phyloP scores from a whole-genome alignment of 306 rosid species.

The Hippophae tibetana region DNA sequence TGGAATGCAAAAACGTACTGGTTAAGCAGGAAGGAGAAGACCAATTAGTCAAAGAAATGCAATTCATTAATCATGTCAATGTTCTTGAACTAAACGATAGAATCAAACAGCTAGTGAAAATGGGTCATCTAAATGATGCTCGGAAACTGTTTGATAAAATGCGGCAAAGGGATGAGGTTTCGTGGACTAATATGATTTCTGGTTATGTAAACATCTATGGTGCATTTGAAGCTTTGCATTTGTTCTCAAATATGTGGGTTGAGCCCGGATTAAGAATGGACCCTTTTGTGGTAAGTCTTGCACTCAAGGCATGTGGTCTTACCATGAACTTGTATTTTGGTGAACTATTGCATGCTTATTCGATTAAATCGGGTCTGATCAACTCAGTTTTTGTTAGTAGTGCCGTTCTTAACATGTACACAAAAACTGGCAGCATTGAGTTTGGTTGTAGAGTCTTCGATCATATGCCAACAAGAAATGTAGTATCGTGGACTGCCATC shows the following conservation, averaged over 20 bases:
- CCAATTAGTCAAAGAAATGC: conserved; percentile 15
- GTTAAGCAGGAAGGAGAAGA: conserved; percentile 13
- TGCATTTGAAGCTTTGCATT: conserved; percentile 38
- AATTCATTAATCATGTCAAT: conserved; percentile 16
- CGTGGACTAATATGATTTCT: conserved; percentile 26
- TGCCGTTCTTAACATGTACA: conserved; percentile 60
- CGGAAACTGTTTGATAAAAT: conserved; percentile 41
- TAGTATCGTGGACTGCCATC: conserved; percentile 63
- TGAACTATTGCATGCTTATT: conserved; percentile 47
- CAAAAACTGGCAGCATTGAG: conserved; percentile 51
- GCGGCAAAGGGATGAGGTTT: conserved; percentile 13
- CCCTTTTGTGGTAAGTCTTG: conserved; percentile 51
- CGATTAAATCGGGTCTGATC: conserved; percentile 48
- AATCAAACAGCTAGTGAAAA: conserved; percentile 42
- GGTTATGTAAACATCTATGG: conserved; percentile 40
- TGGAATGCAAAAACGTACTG: conserved; percentile 13
- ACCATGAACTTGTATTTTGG: conserved; percentile 33
- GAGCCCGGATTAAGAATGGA: conserved; percentile 38
- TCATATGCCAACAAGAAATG: conserved; percentile 45
- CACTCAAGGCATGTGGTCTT: conserved; percentile 57
- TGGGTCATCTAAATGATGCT: conserved; percentile 35
- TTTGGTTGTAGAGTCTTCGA: conserved; percentile 47
- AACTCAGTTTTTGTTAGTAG: conserved; percentile 66
- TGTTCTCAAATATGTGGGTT: conserved; percentile 44
- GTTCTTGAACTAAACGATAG: conserved; percentile 41